Conservation (phyloP, 768 basidiomycete species). For the Hypholoma fasciculare region DNA sequence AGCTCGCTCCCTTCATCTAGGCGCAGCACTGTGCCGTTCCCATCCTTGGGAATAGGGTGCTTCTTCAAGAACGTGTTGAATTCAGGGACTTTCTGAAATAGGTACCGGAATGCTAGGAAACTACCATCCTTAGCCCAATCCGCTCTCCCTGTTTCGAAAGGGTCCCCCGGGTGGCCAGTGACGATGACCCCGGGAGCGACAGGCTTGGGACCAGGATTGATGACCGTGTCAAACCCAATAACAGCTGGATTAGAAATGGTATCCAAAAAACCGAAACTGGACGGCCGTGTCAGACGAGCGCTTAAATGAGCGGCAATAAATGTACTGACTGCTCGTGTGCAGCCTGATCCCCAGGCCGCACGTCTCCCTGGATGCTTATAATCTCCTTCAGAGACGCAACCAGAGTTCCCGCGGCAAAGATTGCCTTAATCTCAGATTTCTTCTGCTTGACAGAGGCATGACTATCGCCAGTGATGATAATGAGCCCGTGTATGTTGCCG, state of each 20-base stretch:
- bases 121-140: slow-evolving; percentile 50
- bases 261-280: slow-evolving; percentile 52
- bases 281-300: not conserved
- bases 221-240: slow-evolving; percentile 36
- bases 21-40: slow-evolving; percentile 27
- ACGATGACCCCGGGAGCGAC: slow-evolving; percentile 45
- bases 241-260: slow-evolving; percentile 53
- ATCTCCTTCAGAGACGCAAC: slow-evolving; percentile 39
- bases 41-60: slow-evolving; percentile 37
- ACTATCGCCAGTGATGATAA: slow-evolving; percentile 49
- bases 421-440: slow-evolving; percentile 29
- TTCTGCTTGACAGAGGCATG: slow-evolving; percentile 36
- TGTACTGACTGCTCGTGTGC: slow-evolving; percentile 48
- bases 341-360: slow-evolving; percentile 40
- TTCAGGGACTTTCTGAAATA: slow-evolving; percentile 53
- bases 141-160: slow-evolving; percentile 23
- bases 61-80: slow-evolving; percentile 45
- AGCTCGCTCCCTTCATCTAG: slow-evolving; percentile 43
- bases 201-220: slow-evolving; percentile 35
- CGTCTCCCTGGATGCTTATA: slow-evolving; percentile 36
- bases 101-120: slow-evolving; percentile 51
- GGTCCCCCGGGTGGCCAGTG: slow-evolving; percentile 44
- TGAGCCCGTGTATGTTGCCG: slow-evolving; percentile 44
- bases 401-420: slow-evolving; percentile 31
- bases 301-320: not conserved